Evolutionary conservation across 2,329 filamentous ascomycete genomes (phyloP).

Genomic region (Calonectria honghensis): DNA sequence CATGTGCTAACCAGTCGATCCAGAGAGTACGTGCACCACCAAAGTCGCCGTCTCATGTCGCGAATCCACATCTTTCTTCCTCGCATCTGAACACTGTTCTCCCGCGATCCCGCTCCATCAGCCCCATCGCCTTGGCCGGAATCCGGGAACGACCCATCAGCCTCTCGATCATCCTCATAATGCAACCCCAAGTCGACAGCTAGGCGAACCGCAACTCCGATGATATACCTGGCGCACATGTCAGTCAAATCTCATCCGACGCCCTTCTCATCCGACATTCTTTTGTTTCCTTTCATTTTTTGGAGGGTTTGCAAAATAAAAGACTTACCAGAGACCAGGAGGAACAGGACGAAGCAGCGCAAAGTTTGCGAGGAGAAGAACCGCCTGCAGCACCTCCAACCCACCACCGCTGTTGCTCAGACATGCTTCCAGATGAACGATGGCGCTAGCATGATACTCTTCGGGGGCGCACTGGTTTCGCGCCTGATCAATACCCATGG

Average conservation of each 20-base stretch:
- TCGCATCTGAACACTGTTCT: conserved; percentile 68
- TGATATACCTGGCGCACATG: conserved; percentile 80
- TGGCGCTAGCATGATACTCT: conserved; percentile 96
- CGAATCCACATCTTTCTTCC: conserved; percentile 87
- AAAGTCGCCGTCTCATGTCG: conserved; percentile 89
- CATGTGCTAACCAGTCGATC: conserved; percentile 96
- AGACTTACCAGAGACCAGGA: conserved; percentile 85
- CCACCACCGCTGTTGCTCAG: conserved; percentile 91
- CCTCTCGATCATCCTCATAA: conserved; percentile 87
- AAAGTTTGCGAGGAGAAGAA: conserved; percentile 92
- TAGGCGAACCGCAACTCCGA: conserved; percentile 92
- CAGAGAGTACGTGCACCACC: conserved; percentile 98
- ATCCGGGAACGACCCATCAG: conserved; percentile 75
- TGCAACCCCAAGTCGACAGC: conserved; percentile 95
- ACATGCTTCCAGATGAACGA: conserved; percentile 92
- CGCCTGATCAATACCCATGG: conserved; percentile 56
- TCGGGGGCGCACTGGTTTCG: conserved; percentile 83
- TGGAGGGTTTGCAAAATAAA: not conserved
- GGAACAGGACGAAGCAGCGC: conserved; percentile 93
- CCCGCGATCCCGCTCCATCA: conserved; percentile 58
- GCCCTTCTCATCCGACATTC: not conserved
- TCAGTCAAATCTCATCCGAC: conserved; percentile 40
- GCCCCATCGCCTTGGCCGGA: conserved; percentile 59
- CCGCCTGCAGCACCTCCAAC: conserved; percentile 94
- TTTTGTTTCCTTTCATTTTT: not conserved